Percentiles rank a stretch among this genome's conserved stretches.
phyloP scores from a whole-genome alignment of 2,329 filamentous ascomycete genomes.

The Biscogniauxia marginata region DNA sequence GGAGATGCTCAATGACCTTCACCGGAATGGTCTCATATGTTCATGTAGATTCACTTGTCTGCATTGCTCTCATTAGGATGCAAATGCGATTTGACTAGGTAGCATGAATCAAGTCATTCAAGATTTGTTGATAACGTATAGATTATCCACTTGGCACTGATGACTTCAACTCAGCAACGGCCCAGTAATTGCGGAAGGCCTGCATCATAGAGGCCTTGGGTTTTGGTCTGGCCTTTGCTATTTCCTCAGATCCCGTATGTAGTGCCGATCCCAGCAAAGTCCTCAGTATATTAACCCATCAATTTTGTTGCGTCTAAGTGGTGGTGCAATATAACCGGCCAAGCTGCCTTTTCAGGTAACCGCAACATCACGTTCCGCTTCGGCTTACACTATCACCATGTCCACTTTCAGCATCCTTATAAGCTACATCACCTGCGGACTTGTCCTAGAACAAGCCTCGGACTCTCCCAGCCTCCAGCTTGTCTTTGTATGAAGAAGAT shows the following conservation, averaged over 20 bases:
- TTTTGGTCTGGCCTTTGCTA: no score
- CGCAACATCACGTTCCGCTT: conserved; percentile 24
- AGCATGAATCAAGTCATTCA: conserved; percentile 22
- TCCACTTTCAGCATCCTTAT: conserved; percentile 9
- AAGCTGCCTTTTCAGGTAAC: conserved; percentile 15
- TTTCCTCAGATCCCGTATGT: conserved; percentile 6
- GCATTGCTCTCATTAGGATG: conserved; percentile 26
- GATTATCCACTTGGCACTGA: neutral
- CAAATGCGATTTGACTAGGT: conserved; percentile 20
- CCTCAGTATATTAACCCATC: conserved; percentile 1
- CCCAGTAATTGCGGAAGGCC: neutral
- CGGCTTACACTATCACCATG: conserved; percentile 10
- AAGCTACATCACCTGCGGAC: conserved; percentile 6
- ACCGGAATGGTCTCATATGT: conserved; percentile 17
- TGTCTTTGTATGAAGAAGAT: no score
- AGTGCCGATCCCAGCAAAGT: conserved; percentile 10
- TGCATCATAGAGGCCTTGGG: no score
- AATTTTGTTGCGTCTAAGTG: conserved; percentile 8
- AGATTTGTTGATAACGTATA: neutral
- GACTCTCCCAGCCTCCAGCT: neutral
- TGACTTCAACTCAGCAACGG: neutral
- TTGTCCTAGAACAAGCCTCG: no score
- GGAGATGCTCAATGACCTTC: conserved; percentile 22
- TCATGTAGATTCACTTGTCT: conserved; percentile 22
- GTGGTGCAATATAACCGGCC: conserved; percentile 19